Conservation (phyloP, 83 land plant species). For the Thuja plicata region DNA sequence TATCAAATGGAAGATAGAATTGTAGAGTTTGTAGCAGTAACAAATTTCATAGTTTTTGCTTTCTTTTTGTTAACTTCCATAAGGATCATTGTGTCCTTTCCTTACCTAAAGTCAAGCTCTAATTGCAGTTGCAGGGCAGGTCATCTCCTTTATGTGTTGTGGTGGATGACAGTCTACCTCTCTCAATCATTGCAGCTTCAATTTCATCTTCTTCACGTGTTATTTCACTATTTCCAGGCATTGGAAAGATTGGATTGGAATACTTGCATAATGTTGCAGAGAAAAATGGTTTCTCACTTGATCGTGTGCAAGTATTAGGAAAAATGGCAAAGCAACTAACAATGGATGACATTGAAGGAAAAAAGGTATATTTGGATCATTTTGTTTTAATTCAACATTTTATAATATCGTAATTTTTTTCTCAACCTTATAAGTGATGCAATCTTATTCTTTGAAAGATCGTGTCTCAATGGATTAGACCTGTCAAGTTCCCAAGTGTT, state of each 20-base stretch:
- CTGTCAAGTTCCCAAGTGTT: too few species aligned
- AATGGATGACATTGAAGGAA: conserved; percentile 37
- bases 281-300: conserved; percentile 51
- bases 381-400: too few species aligned
- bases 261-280: conserved; percentile 49
- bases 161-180: conserved; percentile 84
- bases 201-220: conserved; percentile 43
- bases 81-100: neutral
- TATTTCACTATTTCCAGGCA: conserved; percentile 61
- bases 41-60: neutral
- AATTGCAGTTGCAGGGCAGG: conserved; percentile 54
- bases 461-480: too few species aligned
- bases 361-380: conserved; percentile 49
- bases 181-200: conserved; percentile 52
- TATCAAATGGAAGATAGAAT: neutral
- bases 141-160: conserved; percentile 54
- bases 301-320: conserved; percentile 40
- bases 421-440: too few species aligned
- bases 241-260: conserved; percentile 34
- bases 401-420: too few species aligned
- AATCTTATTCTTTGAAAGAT: too few species aligned
- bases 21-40: neutral
- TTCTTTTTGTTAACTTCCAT: neutral
- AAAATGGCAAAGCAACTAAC: conserved; percentile 45
- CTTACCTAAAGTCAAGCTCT: neutral